Evolutionary conservation across 2,329 filamentous ascomycete genomes (phyloP).

Genomic region (Fusarium pseudoanthophilum): DNA sequence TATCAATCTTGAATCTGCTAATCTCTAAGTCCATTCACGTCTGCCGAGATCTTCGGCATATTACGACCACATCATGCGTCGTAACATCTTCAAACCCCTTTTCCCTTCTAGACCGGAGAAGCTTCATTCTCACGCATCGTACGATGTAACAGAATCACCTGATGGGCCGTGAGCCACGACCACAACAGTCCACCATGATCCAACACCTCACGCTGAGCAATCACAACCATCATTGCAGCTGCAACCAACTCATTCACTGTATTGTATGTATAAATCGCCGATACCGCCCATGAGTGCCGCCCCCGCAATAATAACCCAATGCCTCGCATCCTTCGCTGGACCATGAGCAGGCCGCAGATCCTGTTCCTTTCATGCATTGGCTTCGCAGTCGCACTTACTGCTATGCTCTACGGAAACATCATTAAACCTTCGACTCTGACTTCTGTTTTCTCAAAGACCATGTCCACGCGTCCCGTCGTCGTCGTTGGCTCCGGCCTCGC

Average conservation of each 20-base stretch:
- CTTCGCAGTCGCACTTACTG: constrained; percentile 43
- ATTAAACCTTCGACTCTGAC: constrained; percentile 30
- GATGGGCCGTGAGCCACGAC: constrained; percentile 29
- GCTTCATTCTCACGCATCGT: constrained; percentile 24
- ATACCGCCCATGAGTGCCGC: constrained; percentile 27
- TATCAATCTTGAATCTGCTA: background rate
- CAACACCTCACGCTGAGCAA: constrained; percentile 7
- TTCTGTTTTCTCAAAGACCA: constrained; percentile 43
- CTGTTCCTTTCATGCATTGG: constrained; percentile 44
- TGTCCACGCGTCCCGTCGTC: constrained; percentile 57
- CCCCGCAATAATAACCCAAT: constrained; percentile 30
- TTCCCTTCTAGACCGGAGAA: constrained; percentile 17
- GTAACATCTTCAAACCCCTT: background rate
- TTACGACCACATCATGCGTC: background rate
- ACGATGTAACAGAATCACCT: constrained; percentile 36
- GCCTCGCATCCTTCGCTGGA: constrained; percentile 46
- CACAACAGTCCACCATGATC: constrained; percentile 36
- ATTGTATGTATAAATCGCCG: constrained; percentile 40
- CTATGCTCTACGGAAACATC: constrained; percentile 46
- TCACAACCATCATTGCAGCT: background rate
- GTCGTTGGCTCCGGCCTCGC: constrained; percentile 74
- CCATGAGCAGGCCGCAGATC: constrained; percentile 45
- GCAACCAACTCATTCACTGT: background rate
- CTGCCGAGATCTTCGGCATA: background rate
- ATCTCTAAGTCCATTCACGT: background rate